A percentile compares a stretch with the other conserved stretches of the same genome.
These are phyloP conservation scores for Yamadazyma membranifaciens DNA, from an alignment of 1,139 yeast species.

Conservation along the genomic window DNA sequence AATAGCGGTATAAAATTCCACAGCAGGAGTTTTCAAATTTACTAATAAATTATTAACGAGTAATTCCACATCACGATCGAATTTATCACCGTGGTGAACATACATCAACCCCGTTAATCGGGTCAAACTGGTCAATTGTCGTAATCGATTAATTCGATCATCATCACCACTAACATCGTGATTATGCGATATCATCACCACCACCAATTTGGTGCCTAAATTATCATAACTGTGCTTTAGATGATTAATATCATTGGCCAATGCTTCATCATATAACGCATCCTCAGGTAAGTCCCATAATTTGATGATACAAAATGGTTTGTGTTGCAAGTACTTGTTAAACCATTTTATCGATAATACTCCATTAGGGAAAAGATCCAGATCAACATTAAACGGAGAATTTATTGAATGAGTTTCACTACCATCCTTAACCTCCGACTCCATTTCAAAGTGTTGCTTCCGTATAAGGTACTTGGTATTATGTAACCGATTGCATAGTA, in stretches of 20 bases:
- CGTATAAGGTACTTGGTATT: slow-evolving; percentile 31
- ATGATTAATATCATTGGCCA: slow-evolving; percentile 20
- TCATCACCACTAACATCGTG: slow-evolving; percentile 14
- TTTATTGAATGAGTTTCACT: slow-evolving; percentile 24
- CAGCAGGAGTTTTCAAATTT: slow-evolving; percentile 27
- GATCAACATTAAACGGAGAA: slow-evolving; percentile 38
- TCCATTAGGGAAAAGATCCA: slow-evolving; percentile 45
- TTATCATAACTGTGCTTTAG: slow-evolving; percentile 19
- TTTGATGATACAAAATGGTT: slow-evolving; percentile 37
- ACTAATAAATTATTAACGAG: slow-evolving; percentile 29
- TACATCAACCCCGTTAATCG: slow-evolving; percentile 30
- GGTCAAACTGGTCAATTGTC: slow-evolving; percentile 31
- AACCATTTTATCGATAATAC: slow-evolving; percentile 38
- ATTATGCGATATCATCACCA: slow-evolving; percentile 23
- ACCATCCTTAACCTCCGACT: slow-evolving; percentile 3
- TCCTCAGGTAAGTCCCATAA: slow-evolving; percentile 19
- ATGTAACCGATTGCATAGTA: slow-evolving; percentile 38
- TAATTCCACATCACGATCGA: slow-evolving; percentile 29
- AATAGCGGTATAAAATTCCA: slow-evolving; percentile 34
- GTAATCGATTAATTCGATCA: slow-evolving; percentile 22
- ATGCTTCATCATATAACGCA: slow-evolving; percentile 16
- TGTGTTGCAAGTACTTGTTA: slow-evolving; percentile 26
- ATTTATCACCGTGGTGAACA: slow-evolving; percentile 9
- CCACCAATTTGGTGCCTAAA: slow-evolving; percentile 26
- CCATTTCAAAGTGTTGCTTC: slow-evolving; percentile 9